Conservation (phyloP, 208 protist genomes). For the Tetramitus jugosus region DNA sequence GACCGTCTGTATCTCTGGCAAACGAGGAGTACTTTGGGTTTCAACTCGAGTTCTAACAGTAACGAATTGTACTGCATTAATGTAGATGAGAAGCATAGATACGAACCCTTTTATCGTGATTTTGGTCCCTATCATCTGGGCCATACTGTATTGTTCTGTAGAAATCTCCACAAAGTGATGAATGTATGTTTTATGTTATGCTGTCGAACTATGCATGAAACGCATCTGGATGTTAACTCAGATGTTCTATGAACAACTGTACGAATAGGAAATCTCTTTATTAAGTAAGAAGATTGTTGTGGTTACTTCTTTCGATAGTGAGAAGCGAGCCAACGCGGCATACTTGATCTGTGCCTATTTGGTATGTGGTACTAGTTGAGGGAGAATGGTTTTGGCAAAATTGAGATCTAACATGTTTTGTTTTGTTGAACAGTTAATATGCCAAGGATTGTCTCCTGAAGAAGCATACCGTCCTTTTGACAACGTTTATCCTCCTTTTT, state of each 20-base stretch:
- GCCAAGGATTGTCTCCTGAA: slow-evolving; percentile 50
- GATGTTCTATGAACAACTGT: slow-evolving; percentile 33
- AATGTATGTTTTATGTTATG: slow-evolving; percentile 22
- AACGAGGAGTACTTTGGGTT: no score
- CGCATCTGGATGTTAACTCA: not conserved
- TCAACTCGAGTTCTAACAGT: no score
- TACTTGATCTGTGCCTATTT: slow-evolving; percentile 56
- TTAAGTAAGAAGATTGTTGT: slow-evolving; percentile 34
- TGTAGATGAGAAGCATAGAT: slow-evolving; percentile 57
- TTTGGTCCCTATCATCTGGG: slow-evolving; percentile 79
- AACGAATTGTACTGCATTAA: no score
- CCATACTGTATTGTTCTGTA: slow-evolving; percentile 57
- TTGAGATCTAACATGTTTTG: no score
- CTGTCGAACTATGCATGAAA: not conserved
- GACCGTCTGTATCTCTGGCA: no score
- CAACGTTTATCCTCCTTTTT: slow-evolving; percentile 59
- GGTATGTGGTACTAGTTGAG: slow-evolving; percentile 28
- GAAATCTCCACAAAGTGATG: slow-evolving; percentile 45
- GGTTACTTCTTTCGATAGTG: slow-evolving; percentile 43
- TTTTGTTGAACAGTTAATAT: slow-evolving; percentile 56
- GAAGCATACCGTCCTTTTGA: slow-evolving; percentile 53
- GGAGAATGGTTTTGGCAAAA: no score
- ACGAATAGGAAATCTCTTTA: not conserved
- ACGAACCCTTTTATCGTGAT: slow-evolving; percentile 78
- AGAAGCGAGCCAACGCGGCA: slow-evolving; percentile 72